Conservation (phyloP, 805 yeast species). For the Candida schatavii region DNA sequence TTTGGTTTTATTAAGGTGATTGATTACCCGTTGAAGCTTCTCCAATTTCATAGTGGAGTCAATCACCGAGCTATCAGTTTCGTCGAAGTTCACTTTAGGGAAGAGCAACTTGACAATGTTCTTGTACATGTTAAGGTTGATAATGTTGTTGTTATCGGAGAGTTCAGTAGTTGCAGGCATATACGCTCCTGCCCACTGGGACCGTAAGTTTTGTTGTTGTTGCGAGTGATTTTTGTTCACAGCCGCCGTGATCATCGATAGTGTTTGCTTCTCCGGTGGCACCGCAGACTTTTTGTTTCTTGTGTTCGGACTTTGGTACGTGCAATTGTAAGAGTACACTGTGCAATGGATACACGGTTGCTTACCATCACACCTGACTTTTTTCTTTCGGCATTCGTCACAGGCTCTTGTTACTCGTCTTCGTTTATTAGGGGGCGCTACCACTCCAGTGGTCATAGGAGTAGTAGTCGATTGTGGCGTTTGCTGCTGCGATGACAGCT, state of each 20-base stretch:
- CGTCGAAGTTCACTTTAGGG: constrained; percentile 35
- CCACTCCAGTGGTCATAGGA: constrained; percentile 15
- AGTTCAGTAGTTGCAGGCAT: background rate
- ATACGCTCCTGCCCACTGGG: background rate
- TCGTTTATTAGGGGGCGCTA: constrained; percentile 45
- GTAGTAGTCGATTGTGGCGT: constrained; percentile 8
- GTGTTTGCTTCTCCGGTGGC: constrained; percentile 5
- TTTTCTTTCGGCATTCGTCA: constrained; percentile 70
- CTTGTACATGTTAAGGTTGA: constrained; percentile 21
- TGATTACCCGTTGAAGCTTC: constrained; percentile 27
- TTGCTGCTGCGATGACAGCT: constrained; percentile 17
- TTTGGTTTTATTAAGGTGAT: constrained; percentile 18
- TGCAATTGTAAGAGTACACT: constrained; percentile 80
- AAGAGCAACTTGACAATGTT: constrained; percentile 32
- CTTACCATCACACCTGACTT: constrained; percentile 77
- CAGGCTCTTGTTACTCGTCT: constrained; percentile 74
- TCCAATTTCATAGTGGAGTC: constrained; percentile 25
- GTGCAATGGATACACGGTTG: constrained; percentile 83
- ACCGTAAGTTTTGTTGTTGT: constrained; percentile 6
- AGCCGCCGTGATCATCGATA: background rate
- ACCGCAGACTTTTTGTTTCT: constrained; percentile 40
- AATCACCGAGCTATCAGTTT: constrained; percentile 14
- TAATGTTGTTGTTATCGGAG: background rate
- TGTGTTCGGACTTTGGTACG: constrained; percentile 75
- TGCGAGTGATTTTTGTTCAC: constrained; percentile 2